Evolutionary conservation across 768 basidiomycete genomes (phyloP).

Genomic region (Tephrocybe rancida): DNA sequence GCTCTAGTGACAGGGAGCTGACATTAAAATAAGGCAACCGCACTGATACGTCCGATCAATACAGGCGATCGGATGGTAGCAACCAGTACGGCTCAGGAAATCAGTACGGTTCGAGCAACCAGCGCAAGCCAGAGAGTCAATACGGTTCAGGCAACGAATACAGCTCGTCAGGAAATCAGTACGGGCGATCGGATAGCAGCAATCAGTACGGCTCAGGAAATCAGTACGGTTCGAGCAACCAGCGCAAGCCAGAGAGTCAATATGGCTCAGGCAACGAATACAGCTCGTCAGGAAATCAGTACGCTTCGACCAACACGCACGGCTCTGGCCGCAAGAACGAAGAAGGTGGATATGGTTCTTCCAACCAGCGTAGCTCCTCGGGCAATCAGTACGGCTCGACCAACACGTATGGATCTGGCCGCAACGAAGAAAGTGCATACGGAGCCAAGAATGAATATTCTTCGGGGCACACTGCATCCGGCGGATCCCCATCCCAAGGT

Average conservation of each 20-base stretch:
- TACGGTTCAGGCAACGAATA: slow-evolving; percentile 1
- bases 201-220: slow-evolving; percentile 3
- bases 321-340: neutral
- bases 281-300: neutral
- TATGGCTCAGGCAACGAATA: slow-evolving; percentile 6
- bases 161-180: slow-evolving; percentile 2
- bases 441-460: slow-evolving; percentile 9
- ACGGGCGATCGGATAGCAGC: slow-evolving; percentile 4
- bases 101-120: neutral
- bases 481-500: slow-evolving; percentile 1
- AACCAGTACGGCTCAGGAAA: slow-evolving; percentile 3
- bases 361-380: slow-evolving; percentile 3
- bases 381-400: neutral
- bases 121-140: neutral
- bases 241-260: slow-evolving; percentile 3
- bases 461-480: neutral
- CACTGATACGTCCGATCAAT: slow-evolving; percentile 6
- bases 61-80: neutral
- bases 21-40: neutral
- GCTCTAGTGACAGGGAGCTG: neutral
- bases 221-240: slow-evolving; percentile 4
- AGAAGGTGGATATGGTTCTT: no score
- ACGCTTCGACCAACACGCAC: slow-evolving; percentile 3
- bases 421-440: slow-evolving; percentile 5
- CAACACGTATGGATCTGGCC: neutral